Percentiles rank a stretch among this genome's conserved stretches.
Conservation (phyloP, 1,284 basidiomycete species). For the Heterobasidion parviporum region DNA sequence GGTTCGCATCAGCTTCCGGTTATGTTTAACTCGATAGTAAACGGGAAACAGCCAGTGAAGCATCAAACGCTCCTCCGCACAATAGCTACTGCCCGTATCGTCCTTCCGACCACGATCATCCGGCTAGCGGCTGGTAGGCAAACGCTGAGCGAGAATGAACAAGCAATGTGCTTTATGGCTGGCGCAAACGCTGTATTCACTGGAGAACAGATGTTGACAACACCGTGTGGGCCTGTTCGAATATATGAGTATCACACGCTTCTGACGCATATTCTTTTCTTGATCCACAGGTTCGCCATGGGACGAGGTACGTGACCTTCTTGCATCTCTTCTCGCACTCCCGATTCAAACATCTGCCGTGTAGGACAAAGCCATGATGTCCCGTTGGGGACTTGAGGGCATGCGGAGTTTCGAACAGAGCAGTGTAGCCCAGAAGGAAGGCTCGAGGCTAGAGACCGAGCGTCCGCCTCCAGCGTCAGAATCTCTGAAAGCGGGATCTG, state of each 20-base stretch:
- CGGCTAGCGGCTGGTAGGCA: constrained; percentile 92
- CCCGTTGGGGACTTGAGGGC: constrained; percentile 85
- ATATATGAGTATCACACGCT: not conserved
- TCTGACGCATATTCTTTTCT: constrained; percentile 1
- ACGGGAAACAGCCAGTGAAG: constrained; percentile 51
- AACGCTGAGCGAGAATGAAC: constrained; percentile 85
- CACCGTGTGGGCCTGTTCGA: constrained; percentile 63
- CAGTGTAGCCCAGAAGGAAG: constrained; percentile 40
- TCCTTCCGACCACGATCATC: constrained; percentile 90
- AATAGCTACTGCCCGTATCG: constrained; percentile 90
- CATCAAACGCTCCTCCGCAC: constrained; percentile 88
- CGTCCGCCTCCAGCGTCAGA: no score
- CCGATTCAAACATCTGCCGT: not conserved
- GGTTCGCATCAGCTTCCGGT: constrained; percentile 24
- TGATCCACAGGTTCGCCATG: constrained; percentile 61
- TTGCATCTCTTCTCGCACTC: constrained; percentile 2
- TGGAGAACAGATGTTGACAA: constrained; percentile 95
- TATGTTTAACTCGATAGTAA: not conserved
- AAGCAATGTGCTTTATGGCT: constrained; percentile 97
- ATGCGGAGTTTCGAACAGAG: constrained; percentile 82
- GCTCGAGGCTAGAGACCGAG: constrained; percentile 14
- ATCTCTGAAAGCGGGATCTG: not conserved
- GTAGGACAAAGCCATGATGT: constrained; percentile 91
- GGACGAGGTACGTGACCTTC: constrained; percentile 55
- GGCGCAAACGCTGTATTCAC: constrained; percentile 99